These are phyloP conservation scores for Russula sp. DNA, from an alignment of 768 basidiomycete species.

Conservation along the genomic window DNA sequence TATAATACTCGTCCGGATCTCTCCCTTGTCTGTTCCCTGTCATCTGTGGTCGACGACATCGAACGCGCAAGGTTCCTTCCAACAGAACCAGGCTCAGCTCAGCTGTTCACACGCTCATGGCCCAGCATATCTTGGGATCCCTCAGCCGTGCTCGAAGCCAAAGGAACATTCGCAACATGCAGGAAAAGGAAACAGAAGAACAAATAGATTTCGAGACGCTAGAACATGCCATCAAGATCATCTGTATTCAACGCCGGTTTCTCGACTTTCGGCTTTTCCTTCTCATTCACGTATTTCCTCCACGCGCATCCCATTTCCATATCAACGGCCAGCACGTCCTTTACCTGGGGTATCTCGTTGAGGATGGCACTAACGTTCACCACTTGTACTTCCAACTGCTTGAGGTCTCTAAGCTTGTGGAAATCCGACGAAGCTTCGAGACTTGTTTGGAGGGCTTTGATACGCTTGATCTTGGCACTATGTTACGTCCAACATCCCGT, in stretches of 20 bases:
- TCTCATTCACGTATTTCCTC: constrained; percentile 1
- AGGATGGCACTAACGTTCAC: neutral
- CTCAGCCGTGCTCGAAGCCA: neutral
- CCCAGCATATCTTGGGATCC: no score
- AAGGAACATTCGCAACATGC: neutral
- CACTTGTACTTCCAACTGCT: neutral
- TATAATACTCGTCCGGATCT: no score
- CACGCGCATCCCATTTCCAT: constrained; percentile 2
- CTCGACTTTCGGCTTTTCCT: constrained; percentile 4
- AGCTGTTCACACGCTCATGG: no score
- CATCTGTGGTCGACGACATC: no score
- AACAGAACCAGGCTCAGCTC: no score
- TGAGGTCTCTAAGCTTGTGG: constrained; percentile 6
- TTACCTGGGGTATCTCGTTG: neutral
- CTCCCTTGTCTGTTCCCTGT: no score
- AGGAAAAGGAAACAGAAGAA: neutral
- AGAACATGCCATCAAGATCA: constrained; percentile 2
- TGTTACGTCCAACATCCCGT: neutral
- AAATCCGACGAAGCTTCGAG: neutral
- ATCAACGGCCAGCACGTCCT: constrained; percentile 6
- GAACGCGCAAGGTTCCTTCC: neutral
- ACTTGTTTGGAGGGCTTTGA: neutral
- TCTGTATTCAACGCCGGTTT: constrained; percentile 10
- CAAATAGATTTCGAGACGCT: neutral
- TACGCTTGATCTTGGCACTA: constrained; percentile 2